Conservation (phyloP, 1,139 yeast genomes). For the Lodderomyces orthopsilosis region DNA sequence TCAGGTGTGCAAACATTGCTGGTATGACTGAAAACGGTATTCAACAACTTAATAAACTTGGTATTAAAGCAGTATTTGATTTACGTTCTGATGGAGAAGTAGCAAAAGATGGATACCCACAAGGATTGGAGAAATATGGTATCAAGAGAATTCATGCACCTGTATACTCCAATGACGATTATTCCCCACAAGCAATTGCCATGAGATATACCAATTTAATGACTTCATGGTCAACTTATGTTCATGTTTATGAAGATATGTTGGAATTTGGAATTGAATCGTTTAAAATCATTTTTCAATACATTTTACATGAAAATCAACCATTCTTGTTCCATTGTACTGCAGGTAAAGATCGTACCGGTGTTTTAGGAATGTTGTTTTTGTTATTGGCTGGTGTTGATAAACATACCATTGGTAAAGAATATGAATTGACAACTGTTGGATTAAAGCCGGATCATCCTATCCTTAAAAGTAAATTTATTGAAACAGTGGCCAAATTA, state of each 20-base stretch:
- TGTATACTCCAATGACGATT: constrained; percentile 53
- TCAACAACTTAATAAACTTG: constrained; percentile 37
- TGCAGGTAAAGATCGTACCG: constrained; percentile 88
- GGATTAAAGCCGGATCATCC: constrained; percentile 58
- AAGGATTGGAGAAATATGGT: constrained; percentile 35
- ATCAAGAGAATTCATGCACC: constrained; percentile 59
- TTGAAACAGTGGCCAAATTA: constrained; percentile 28
- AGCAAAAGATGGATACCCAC: constrained; percentile 46
- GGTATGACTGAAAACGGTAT: constrained; percentile 49
- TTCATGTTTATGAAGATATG: constrained; percentile 61
- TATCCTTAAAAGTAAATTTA: constrained; percentile 33
- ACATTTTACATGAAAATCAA: constrained; percentile 47
- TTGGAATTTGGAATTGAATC: constrained; percentile 46
- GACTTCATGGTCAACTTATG: constrained; percentile 64
- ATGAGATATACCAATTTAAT: constrained; percentile 54
- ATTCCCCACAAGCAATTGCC: constrained; percentile 67
- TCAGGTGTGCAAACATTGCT: constrained; percentile 62
- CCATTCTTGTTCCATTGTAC: constrained; percentile 73
- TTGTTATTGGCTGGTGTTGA: constrained; percentile 66
- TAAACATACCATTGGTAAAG: constrained; percentile 52
- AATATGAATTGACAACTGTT: constrained; percentile 58
- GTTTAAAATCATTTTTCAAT: constrained; percentile 48
- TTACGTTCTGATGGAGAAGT: constrained; percentile 65
- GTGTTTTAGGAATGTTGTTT: constrained; percentile 66
- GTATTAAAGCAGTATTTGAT: constrained; percentile 62